Base-by-base conservation (phyloP, 1,284 basidiomycete species). In the Flammula alnicola region DNA sequence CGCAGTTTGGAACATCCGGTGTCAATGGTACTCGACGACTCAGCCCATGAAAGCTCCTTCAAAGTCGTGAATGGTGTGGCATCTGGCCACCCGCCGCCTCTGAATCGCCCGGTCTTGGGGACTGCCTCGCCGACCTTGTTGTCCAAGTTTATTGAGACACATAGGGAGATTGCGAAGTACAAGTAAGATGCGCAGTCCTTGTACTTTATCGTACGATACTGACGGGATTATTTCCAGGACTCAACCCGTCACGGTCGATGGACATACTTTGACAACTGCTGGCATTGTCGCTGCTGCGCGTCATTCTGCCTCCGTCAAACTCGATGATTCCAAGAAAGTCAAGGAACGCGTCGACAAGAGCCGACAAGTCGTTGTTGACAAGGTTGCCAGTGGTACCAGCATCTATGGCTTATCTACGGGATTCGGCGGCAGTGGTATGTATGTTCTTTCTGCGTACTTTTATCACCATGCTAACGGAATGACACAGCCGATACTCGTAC, bases 341-440 rank as follows among this genome's bases (percentile, higher is more conserved):
- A 78, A 75, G 53, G 73, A 77, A 7, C 79, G 78, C 22, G 77
- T 91, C 41, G 66, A 74, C 20, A 78, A 79, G 60, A 83, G 83
- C 56, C 80, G 86, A 22, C 69, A 73, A 42, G 79, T 85, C 54
- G 83, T 93, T 36, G 71, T 80, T 4, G 74, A 77, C 61, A 89
- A 91, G 64, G 81, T 93, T 22, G 78, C 78, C 36, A 75, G 75
- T 11, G 81, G 83, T 23, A 79, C 81, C 42, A 88, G 85, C 57
- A 78, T 92, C 30, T 92, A 92, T 59, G 90, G 90, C n/a, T 78
- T 91, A 20, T 86, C 84, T 41, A 91, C 89, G 8, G 89, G 89
- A 31, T 91, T 89, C 59, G 88, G 88, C 44, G 87, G 87, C 9
- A 87, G 84, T 59, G 86, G 84, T 83, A 57, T 53, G 77, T 64